Base-by-base conservation (phyloP, 1,284 basidiomycete genomes). In the Tilletia horrida region DNA sequence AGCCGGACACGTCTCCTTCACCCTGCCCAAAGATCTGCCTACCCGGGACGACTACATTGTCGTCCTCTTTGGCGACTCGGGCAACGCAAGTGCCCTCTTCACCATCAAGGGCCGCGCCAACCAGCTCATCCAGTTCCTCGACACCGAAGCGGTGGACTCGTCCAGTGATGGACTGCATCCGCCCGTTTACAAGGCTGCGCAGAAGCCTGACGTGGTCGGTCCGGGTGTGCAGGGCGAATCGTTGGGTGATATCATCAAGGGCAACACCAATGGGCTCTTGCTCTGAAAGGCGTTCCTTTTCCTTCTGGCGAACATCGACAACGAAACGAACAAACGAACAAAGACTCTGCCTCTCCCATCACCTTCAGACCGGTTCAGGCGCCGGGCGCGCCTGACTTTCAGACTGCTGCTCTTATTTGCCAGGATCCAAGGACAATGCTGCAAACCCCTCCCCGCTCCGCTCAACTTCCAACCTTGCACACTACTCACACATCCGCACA, bases 11-110 rank as follows among this genome's bases (percentile, higher is more conserved):
- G 67, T 69, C 16, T 55, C 52, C 3, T 66, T 75, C 52, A 69
- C 62, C 14, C 48, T 75, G 11, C 74, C 74, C 13, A 23, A 43
- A 21, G 44, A 69, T 42, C 47, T 70, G 21, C 61, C 65, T 23
- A 45, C 48, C 27, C 67, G 74, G 21, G 40, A 70, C 61, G 69
- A 72, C 66, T 75, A 75, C 65, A 69, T 74, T 42, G 69, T 75
- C 11, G 74, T 75, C 8, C 67, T 75, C 40, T 67, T 75, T 27
- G 74, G 74, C 25, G 74, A 75, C 66, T 69, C 67, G 27, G 74
- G 74, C 50, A 75, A 75, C 52, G 64, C 63, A 25, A 71, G 69
- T 21, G 68, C 70, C 27, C 64, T 69, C 47, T 75, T 75, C 50
- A 70, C 68, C 29, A 75, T 75, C 69, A 52, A 71, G 31, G 65